Conservation (phyloP, 768 basidiomycete species). For the Termitomyces sp. region DNA sequence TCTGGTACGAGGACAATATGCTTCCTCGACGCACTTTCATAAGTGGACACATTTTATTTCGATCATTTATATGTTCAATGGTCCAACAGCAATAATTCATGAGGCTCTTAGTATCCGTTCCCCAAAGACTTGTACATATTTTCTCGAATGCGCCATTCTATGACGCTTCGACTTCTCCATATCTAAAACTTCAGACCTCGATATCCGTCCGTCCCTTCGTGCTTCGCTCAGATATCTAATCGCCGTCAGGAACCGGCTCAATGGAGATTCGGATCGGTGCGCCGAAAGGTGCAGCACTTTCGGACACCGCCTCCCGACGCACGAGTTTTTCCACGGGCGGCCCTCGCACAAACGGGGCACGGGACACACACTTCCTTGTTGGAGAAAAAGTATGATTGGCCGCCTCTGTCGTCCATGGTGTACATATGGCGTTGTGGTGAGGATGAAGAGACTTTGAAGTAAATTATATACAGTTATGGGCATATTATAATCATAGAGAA, state of each 20-base stretch:
- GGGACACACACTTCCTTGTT: background rate
- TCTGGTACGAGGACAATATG: background rate
- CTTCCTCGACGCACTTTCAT: too few species aligned
- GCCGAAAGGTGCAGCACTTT: background rate
- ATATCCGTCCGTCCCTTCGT: background rate
- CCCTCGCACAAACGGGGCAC: background rate
- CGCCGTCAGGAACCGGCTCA: slow-evolving; percentile 1
- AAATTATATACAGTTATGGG: background rate
- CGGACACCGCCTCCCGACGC: background rate
- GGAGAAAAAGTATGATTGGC: background rate
- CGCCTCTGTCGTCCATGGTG: too few species aligned
- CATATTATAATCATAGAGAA: background rate
- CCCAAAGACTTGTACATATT: too few species aligned
- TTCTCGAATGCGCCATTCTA: background rate
- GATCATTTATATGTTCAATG: too few species aligned
- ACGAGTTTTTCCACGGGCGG: background rate
- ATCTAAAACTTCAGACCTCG: background rate
- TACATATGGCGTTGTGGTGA: background rate
- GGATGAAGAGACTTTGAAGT: background rate
- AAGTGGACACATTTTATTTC: too few species aligned
- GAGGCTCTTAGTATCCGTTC: too few species aligned
- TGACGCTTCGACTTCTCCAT: background rate
- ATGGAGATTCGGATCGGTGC: background rate
- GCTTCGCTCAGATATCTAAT: slow-evolving; percentile 8
- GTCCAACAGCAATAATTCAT: too few species aligned